Evolutionary conservation across 2,329 filamentous ascomycete genomes (phyloP), one percentile per base, ranked within the genome.

Genomic region (Pseudogymnoascus sp.): DNA sequence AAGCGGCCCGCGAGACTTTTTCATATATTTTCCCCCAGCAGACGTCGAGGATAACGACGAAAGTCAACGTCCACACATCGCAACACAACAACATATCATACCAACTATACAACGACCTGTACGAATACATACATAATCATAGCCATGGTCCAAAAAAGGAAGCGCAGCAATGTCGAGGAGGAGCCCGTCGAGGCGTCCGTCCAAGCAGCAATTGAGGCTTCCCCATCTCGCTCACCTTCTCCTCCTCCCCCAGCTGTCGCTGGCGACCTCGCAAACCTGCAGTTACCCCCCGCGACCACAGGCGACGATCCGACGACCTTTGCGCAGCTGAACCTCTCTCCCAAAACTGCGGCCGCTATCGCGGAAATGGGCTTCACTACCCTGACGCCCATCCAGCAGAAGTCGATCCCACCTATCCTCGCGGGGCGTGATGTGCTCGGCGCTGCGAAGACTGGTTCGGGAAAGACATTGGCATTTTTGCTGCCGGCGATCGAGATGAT

Each of bases 401-500:
- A 89, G 73, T 89, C 88, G 11, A 96, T 97, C 63, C 92, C 93
- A 4, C 92, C 92, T 18, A 80, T 95, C 56, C 80, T 97, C 65
- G 91, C 92, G 44, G 94, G 94, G 67, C 87, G 89, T 73, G 93
- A 97, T 77, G 90, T 97, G 21, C 84, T 99, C 50, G 94, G 94
- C 70, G 93, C 93, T 33, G 94, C 94, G 60, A 97, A 97, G 81
- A 97, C 92, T 2, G 92, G 92, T 47, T 95, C 91, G 21, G 94
- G 94, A 73, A 99, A 99, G 80, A 99, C 94, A 0, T 77, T 97
- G 65, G 89, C 93, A 2, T 99, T 99, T 77, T 80, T 99, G 66
- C 92, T 97, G 64, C 94, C 94, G 16, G 92, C 92, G 1, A 83
- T 97, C 40, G 94, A 97, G 78, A 95, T 97, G 86, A 82, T 99